Evolutionary conservation across 768 basidiomycete genomes (phyloP).

Genomic region (Russula olivacea): DNA sequence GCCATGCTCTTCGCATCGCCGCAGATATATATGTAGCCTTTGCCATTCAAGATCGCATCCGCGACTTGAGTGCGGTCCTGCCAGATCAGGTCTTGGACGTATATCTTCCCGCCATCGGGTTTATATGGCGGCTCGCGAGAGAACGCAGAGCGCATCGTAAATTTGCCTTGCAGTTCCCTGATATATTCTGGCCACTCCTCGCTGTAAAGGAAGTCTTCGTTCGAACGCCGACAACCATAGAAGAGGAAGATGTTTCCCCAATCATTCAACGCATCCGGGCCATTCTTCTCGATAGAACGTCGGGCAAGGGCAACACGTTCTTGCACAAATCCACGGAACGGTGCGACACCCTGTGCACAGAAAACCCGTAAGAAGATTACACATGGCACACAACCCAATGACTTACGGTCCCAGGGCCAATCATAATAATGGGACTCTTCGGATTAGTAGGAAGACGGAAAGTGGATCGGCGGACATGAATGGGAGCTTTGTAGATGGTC

Average conservation of each 20-base stretch:
- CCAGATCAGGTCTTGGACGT: constrained; percentile 97
- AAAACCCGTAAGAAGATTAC: constrained; percentile 14
- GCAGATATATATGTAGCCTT: constrained; percentile 97
- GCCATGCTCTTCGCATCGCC: constrained; percentile 97
- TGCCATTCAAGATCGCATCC: constrained; percentile 85
- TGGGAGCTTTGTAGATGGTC: constrained; percentile 72
- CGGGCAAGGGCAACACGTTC: constrained; percentile 95
- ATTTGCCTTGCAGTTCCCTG: constrained; percentile 86
- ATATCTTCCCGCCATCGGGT: constrained; percentile 90
- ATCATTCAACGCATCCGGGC: constrained; percentile 84
- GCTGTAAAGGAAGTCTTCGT: constrained; percentile 88
- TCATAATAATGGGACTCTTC: constrained; percentile 98
- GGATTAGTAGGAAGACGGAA: constrained; percentile 97
- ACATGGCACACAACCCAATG: neutral
- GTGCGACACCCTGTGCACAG: constrained; percentile 80
- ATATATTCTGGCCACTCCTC: constrained; percentile 92
- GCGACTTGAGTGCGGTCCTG: constrained; percentile 78
- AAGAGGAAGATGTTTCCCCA: constrained; percentile 95
- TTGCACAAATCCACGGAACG: constrained; percentile 98
- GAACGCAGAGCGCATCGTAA: constrained; percentile 83
- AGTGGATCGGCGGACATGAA: constrained; percentile 93
- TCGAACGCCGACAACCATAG: constrained; percentile 89
- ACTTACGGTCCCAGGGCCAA: constrained; percentile 95
- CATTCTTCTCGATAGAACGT: constrained; percentile 93
- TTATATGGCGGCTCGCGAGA: constrained; percentile 84